Evolutionary conservation across 352 stramenopile genomes (phyloP).

Genomic region (Pythium utonaiense): DNA sequence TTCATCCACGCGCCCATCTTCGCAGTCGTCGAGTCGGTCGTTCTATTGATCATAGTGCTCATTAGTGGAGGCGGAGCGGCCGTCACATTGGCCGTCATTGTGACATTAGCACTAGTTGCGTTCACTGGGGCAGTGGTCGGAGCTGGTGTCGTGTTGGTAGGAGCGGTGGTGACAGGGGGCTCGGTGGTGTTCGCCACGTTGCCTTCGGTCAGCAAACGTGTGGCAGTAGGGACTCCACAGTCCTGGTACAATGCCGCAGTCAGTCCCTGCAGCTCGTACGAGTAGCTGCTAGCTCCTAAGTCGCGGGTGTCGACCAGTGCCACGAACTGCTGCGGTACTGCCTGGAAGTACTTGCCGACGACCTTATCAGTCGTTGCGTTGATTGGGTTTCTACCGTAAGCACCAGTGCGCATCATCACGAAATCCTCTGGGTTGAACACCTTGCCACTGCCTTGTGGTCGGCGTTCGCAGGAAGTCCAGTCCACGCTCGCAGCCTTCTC

Average conservation of each 20-base stretch:
- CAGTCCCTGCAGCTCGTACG: slow-evolving; percentile 26
- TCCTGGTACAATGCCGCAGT: slow-evolving; percentile 16
- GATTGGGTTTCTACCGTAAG: slow-evolving; percentile 27
- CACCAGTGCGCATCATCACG: slow-evolving; percentile 40
- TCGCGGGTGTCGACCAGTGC: slow-evolving; percentile 20
- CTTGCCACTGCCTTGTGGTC: slow-evolving; percentile 18
- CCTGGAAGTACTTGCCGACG: slow-evolving; percentile 11
- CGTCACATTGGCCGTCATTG: not conserved
- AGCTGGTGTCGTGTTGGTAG: not conserved
- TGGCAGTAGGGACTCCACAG: slow-evolving; percentile 8
- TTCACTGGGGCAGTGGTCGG: not conserved
- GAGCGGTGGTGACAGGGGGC: not conserved
- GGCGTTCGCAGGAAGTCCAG: slow-evolving; percentile 44
- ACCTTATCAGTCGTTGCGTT: slow-evolving; percentile 7
- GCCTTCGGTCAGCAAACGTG: not conserved
- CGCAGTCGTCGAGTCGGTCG: not conserved
- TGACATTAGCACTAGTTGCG: too few species aligned
- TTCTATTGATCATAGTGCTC: slow-evolving; percentile 7
- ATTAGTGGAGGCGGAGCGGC: not conserved
- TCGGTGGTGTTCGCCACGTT: not conserved
- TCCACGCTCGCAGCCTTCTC: slow-evolving; percentile 47
- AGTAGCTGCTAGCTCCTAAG: slow-evolving; percentile 28
- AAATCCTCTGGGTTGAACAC: slow-evolving; percentile 41
- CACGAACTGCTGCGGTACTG: slow-evolving; percentile 13
- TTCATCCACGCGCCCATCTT: slow-evolving; percentile 9